A percentile compares a stretch with the other conserved stretches of the same genome.
phyloP scores from a whole-genome alignment of 1,284 basidiomycete species.

The Heterobasidion occidentale region DNA sequence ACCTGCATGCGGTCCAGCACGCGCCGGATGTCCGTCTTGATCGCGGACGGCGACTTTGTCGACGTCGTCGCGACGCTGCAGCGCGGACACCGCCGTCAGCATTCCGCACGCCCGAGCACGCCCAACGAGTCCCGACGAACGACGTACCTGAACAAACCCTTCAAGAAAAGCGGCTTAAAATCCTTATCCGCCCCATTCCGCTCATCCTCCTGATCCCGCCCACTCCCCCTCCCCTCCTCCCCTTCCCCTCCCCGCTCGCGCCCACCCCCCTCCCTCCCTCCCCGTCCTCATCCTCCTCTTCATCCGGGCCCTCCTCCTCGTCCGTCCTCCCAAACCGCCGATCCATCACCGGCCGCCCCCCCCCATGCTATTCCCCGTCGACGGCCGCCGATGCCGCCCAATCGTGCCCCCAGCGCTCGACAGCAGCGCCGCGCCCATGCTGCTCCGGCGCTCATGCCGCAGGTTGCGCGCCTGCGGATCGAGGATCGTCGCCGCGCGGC shows the following conservation, averaged over 20 bases:
- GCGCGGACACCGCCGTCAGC: background rate
- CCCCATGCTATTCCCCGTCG: slow-evolving; percentile 44
- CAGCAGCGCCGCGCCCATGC: slow-evolving; percentile 58
- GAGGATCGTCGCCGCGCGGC: slow-evolving; percentile 66
- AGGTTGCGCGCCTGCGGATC: slow-evolving; percentile 53
- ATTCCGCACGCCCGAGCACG: background rate
- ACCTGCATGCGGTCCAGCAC: slow-evolving; percentile 93
- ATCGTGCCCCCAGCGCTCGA: slow-evolving; percentile 45
- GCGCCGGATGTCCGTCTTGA: slow-evolving; percentile 79
- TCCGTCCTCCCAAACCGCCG: slow-evolving; percentile 43
- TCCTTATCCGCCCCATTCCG: slow-evolving; percentile 54
- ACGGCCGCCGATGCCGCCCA: slow-evolving; percentile 58
- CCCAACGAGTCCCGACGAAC: background rate
- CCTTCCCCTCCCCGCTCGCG: slow-evolving; percentile 9
- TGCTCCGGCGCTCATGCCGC: slow-evolving; percentile 71
- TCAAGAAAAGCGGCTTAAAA: slow-evolving; percentile 84
- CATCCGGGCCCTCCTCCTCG: slow-evolving; percentile 33
- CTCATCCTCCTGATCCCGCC: slow-evolving; percentile 22
- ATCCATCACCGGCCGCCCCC: slow-evolving; percentile 30
- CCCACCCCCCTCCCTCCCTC: slow-evolving; percentile 22
- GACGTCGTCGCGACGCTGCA: slow-evolving; percentile 88
- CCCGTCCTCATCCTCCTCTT: slow-evolving; percentile 35
- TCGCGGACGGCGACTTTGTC: slow-evolving; percentile 75
- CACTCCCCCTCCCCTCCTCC: slow-evolving; percentile 21
- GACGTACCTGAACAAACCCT: slow-evolving; percentile 81